Evolutionary conservation across 176 grass and related monocot genomes (phyloP), one percentile per base, ranked within the genome.

Genomic region (Oryza glumipatula): DNA sequence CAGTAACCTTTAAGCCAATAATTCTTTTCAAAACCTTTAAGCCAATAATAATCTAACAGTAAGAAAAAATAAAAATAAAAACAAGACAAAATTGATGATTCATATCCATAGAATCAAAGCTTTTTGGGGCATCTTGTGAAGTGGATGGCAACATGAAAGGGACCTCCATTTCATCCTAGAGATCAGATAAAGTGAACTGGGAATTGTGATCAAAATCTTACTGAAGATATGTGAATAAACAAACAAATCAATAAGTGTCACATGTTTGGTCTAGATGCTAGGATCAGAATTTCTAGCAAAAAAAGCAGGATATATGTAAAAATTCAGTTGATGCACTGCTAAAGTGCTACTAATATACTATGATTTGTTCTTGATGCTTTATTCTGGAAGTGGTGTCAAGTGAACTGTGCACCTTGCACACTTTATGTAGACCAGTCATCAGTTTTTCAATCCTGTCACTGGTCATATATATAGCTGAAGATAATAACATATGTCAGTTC

Each of bases 261-360:
- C 35, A 35, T 68, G 35, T 76, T 43, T 54, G 83, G 2, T 73
- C 13, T 39, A 74, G 60, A 49, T 63, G 58, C 58, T 23, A 63
- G 17, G 60, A 80, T 86, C 70, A 6, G 65, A 75, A 81, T 81
- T 68, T 87, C 15, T 81, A 67, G 4, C 0, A 73, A 58, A 43
- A 43, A 41, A 58, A 86, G 4, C 16, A 30, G 84, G 52, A 86
- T 73, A 66, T 43, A 2, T 6, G n/a, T 21, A 17, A 66, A 36
- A 58, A n/a, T 21, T 48, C 69, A 54, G 67, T 47, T 67, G 56
- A 24, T 74, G 58, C 68, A 43, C 65, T 30, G 13, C 44, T 56
- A 43, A 49, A 72, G 24, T 78, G 15, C 58, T 68, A 38, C 58
- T 68, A 38, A 33, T n/a, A 12, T 44, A 32, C 11, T 61, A 13